Evolutionary conservation across 108 stramenopile genomes (phyloP).

Genomic region (Bacterosira constricta): DNA sequence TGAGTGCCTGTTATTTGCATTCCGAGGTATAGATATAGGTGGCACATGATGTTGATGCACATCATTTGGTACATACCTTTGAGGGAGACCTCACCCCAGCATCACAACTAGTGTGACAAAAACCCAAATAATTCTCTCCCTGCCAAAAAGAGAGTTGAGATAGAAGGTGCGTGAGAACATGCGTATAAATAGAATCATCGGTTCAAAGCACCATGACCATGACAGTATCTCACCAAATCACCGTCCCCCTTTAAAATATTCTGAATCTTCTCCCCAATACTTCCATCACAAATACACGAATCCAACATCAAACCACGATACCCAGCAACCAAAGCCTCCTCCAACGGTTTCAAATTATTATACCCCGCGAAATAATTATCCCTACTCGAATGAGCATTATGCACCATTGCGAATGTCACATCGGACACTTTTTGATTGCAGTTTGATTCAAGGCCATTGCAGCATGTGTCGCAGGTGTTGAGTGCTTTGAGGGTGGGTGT

Average conservation of each 20-base stretch:
- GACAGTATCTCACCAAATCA: not conserved
- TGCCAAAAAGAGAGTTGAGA: too few relatives aligned
- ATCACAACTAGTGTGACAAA: constrained; percentile 55
- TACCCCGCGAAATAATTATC: constrained; percentile 53
- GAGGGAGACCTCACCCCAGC: constrained; percentile 51
- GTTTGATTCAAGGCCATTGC: constrained; percentile 65
- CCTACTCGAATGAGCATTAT: constrained; percentile 61
- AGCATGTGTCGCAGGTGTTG: constrained; percentile 41
- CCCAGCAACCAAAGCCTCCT: constrained; percentile 64
- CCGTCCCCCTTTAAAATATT: not conserved
- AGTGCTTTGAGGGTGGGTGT: not conserved
- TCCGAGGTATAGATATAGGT: too few relatives aligned
- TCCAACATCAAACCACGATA: constrained; percentile 67
- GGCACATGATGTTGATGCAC: not conserved
- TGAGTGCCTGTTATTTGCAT: too few relatives aligned
- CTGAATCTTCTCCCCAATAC: not conserved
- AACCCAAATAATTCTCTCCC: too few relatives aligned
- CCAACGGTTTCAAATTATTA: constrained; percentile 58
- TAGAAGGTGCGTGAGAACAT: too few relatives aligned
- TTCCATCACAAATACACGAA: constrained; percentile 58
- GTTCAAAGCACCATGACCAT: too few relatives aligned
- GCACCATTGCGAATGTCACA: constrained; percentile 59
- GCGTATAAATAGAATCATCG: too few relatives aligned
- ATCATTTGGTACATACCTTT: constrained; percentile 24
- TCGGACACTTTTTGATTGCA: constrained; percentile 62